A percentile compares a stretch with the other conserved stretches of the same genome.
These are phyloP conservation scores for Aspergillus proliferans DNA, from an alignment of 2,329 filamentous ascomycete genomes.

Conservation along the genomic window DNA sequence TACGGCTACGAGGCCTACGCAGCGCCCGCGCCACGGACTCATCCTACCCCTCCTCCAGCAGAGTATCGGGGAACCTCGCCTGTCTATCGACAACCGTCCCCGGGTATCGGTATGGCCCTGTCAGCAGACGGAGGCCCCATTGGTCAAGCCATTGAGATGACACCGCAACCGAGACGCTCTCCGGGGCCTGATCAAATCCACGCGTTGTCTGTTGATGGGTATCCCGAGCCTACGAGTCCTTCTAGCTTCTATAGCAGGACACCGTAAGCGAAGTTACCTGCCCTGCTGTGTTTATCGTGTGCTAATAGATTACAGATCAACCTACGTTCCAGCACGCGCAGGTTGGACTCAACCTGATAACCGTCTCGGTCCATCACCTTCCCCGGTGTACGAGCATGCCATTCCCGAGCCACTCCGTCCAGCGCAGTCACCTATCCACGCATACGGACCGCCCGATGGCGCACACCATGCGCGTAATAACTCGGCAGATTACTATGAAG, in stretches of 20 bases:
- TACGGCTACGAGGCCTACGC: slow-evolving; percentile 38
- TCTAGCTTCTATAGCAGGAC: slow-evolving; percentile 67
- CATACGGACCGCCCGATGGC: slow-evolving; percentile 17
- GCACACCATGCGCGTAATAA: slow-evolving; percentile 16
- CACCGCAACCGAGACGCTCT: slow-evolving; percentile 54
- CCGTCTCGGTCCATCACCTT: slow-evolving; percentile 4
- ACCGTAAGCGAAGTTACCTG: slow-evolving; percentile 53
- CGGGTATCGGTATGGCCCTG: slow-evolving; percentile 29
- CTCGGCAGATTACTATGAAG: slow-evolving; percentile 69
- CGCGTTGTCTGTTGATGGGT: slow-evolving; percentile 20
- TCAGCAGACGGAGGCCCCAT: slow-evolving; percentile 37
- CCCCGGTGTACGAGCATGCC: slow-evolving; percentile 15
- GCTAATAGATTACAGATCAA: slow-evolving; percentile 16
- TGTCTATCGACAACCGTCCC: slow-evolving; percentile 24
- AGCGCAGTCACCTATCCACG: slow-evolving; percentile 11
- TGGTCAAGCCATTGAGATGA: slow-evolving; percentile 73
- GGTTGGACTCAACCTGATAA: slow-evolving; percentile 25
- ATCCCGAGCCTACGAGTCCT: slow-evolving; percentile 47
- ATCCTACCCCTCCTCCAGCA: slow-evolving; percentile 19
- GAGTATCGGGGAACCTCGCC: slow-evolving; percentile 20
- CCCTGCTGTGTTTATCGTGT: slow-evolving; percentile 1
- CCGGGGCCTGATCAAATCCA: slow-evolving; percentile 18
- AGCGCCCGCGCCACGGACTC: slow-evolving; percentile 13
- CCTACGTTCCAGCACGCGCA: slow-evolving; percentile 43
- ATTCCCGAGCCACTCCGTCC: slow-evolving; percentile 7